Evolutionary conservation across 805 yeast species (phyloP).

Genomic region (Ogataea pini): DNA sequence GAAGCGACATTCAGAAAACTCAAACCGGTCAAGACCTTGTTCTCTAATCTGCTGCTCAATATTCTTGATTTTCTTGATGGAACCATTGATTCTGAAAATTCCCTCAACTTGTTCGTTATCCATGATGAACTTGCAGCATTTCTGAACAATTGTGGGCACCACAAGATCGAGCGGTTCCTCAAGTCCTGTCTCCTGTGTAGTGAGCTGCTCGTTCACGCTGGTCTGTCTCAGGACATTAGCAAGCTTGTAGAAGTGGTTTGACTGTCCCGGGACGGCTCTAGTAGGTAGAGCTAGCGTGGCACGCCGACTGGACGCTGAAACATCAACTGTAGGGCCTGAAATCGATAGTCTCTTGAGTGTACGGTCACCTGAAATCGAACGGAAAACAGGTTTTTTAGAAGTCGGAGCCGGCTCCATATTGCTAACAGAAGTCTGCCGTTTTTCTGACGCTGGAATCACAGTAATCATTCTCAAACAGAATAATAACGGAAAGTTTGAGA

Average conservation of each 20-base stretch:
- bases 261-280: slow-evolving; percentile 10
- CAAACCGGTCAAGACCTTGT: slow-evolving; percentile 23
- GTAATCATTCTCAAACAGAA: slow-evolving; percentile 5
- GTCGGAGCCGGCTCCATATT: slow-evolving; percentile 5
- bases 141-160: slow-evolving; percentile 35
- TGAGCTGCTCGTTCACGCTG: slow-evolving; percentile 10
- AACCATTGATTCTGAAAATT: slow-evolving; percentile 39
- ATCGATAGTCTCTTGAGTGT: slow-evolving; percentile 15
- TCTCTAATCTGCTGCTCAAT: slow-evolving; percentile 31
- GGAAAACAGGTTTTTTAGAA: slow-evolving; percentile 22
- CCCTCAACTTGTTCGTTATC: slow-evolving; percentile 34
- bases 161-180: slow-evolving; percentile 6
- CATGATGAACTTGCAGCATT: slow-evolving; percentile 34
- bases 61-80: slow-evolving; percentile 34
- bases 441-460: slow-evolving; percentile 7
- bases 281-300: slow-evolving; percentile 11
- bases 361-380: slow-evolving; percentile 20
- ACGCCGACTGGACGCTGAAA: slow-evolving; percentile 8
- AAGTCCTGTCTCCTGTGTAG: slow-evolving; percentile 7
- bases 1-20: slow-evolving; percentile 18
- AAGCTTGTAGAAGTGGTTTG: slow-evolving; percentile 18
- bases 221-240: slow-evolving; percentile 28
- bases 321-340: slow-evolving; percentile 16
- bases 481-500: not conserved
- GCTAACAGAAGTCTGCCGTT: not conserved